phyloP scores from a whole-genome alignment of 1,139 yeast species.

The Insectozyma bohioensis region DNA sequence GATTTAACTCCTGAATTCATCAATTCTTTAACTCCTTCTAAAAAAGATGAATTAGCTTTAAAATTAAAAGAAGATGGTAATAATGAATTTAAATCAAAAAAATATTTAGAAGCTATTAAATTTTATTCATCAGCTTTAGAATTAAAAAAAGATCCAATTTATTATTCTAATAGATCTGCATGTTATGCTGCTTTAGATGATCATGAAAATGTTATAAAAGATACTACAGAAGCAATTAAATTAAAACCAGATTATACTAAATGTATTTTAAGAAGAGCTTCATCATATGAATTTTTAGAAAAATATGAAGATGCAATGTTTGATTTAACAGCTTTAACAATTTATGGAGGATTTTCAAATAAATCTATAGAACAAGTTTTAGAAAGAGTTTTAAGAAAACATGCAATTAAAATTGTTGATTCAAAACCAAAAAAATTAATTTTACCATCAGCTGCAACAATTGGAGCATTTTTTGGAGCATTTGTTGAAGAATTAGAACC shows the following conservation, averaged over 20 bases:
- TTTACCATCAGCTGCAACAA: constrained; percentile 84
- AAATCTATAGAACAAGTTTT: constrained; percentile 76
- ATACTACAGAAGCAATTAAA: constrained; percentile 81
- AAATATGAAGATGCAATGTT: constrained; percentile 82
- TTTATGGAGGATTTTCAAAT: constrained; percentile 77
- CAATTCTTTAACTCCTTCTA: constrained; percentile 45
- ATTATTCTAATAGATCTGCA: constrained; percentile 92
- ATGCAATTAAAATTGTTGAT: constrained; percentile 66
- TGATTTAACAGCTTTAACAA: constrained; percentile 83
- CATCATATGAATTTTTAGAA: constrained; percentile 82
- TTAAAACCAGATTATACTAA: constrained; percentile 88
- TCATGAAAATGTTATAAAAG: constrained; percentile 80
- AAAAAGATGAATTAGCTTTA: constrained; percentile 69
- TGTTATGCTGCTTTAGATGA: constrained; percentile 84
- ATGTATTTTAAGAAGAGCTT: constrained; percentile 76
- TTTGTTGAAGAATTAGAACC: constrained; percentile 50
- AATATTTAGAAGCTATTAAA: constrained; percentile 70
- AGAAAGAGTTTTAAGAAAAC: constrained; percentile 83
- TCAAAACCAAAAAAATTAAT: constrained; percentile 54
- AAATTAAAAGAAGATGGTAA: constrained; percentile 91
- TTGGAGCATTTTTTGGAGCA: constrained; percentile 84
- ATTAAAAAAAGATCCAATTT: constrained; percentile 79
- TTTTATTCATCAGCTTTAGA: constrained; percentile 76
- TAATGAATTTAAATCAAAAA: constrained; percentile 66
- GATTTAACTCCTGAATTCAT: constrained; percentile 49